Percentiles rank a stretch among this genome's conserved stretches.
Conservation (phyloP, 2,329 filamentous ascomycete genomes). For the Taxawa tesnikishii region DNA sequence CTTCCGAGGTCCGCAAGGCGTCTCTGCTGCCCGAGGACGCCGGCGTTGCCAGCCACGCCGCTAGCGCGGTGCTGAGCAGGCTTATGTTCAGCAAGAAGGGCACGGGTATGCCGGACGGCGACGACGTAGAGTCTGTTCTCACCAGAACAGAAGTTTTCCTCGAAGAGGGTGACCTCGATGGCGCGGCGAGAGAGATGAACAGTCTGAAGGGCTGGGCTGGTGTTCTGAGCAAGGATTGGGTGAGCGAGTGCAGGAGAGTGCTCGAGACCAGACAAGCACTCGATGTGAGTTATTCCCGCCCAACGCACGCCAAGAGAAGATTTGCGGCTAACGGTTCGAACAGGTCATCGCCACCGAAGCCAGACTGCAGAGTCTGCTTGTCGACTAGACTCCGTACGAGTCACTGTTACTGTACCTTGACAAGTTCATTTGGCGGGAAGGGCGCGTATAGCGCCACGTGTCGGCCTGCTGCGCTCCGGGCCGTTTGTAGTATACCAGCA, state of each 20-base stretch:
- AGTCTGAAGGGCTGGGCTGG: constrained; percentile 86
- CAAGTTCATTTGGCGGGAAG: too few relatives aligned
- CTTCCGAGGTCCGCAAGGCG: constrained; percentile 86
- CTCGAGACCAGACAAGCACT: constrained; percentile 92
- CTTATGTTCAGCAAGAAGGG: constrained; percentile 83
- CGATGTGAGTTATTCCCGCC: constrained; percentile 58
- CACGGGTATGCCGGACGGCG: constrained; percentile 61
- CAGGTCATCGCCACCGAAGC: constrained; percentile 86
- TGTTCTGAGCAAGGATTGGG: constrained; percentile 87
- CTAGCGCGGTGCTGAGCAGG: constrained; percentile 80
- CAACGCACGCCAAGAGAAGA: too few relatives aligned
- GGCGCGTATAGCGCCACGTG: too few relatives aligned
- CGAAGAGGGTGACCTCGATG: constrained; percentile 87
- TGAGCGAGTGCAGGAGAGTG: constrained; percentile 79
- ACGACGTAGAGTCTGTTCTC: constrained; percentile 89
- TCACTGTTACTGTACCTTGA: too few relatives aligned
- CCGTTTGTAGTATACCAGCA: too few relatives aligned
- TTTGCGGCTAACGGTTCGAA: constrained; percentile 11
- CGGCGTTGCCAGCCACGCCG: constrained; percentile 86
- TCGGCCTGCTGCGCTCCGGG: too few relatives aligned
- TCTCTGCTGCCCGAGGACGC: constrained; percentile 85
- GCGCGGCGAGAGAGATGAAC: constrained; percentile 91
- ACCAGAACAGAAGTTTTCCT: constrained; percentile 79
- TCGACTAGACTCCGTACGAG: too few relatives aligned
- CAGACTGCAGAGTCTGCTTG: constrained; percentile 71